Base-by-base conservation (phyloP, 2,329 filamentous ascomycete genomes). In the Trichoderma simmonsii region DNA sequence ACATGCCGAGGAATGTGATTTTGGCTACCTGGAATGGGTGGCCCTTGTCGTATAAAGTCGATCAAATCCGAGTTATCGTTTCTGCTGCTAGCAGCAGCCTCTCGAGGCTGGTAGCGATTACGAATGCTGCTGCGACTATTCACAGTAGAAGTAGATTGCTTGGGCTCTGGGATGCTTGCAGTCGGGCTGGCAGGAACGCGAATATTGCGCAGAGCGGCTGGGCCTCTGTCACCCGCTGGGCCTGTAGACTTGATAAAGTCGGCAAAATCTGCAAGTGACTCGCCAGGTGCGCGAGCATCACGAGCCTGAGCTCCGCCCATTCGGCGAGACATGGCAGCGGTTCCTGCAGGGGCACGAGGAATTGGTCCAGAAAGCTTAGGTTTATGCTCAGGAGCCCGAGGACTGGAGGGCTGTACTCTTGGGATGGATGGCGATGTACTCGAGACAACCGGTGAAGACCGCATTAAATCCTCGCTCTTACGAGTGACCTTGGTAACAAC, bases 31-130 rank as follows among this genome's bases (percentile, higher is more conserved):
- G 85, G 83, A 59, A 84, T 87, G 0, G 93, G 91, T 3, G 94
- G 94, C 1, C 95, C 95, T 79, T 93, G 91, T 60, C 95, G 91
- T 75, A 99, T 97, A 80, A 99, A 98, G 79, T 98, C 95, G 75
- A 98, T 97, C 72, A 99, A 84, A 73, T 98, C 96, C 14, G 93
- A 92, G 71, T 91, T 97, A 75, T 91, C 91, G 65, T 89, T 89
- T 66, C 85, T 86, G 71, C 83, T 84, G 64, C 90, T 86, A 18
- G 90, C 86, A 56, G 87, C 85, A 48, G 93, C 89, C 73, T 94
- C 91, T 63, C 94, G 92, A 72, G 95, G 90, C 80, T 92, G 88
- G 62, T 92, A 86, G 72, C 88, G 89, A 28, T 48, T 67, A 21
- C 68, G 68, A 43, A 83, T 84, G 72, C 86, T 65, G n/a, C 57